phyloP scores from a whole-genome alignment of 495 filamentous ascomycete species.

The Tuber borchii region DNA sequence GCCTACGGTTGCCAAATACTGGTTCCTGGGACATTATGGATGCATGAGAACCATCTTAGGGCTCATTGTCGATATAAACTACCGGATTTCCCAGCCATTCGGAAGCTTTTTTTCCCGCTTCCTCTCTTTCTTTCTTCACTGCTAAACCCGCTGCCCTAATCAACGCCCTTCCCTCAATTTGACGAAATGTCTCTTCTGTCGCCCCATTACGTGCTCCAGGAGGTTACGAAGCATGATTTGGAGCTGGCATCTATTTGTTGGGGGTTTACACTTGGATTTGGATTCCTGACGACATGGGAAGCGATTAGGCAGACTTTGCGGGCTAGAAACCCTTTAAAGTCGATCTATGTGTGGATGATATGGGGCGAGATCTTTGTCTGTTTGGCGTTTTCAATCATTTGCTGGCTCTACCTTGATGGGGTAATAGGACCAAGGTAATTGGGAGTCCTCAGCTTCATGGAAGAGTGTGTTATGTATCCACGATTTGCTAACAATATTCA shows the following conservation, averaged over 20 bases:
- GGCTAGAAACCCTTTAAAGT: slow-evolving; percentile 37
- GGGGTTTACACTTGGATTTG: slow-evolving; percentile 47
- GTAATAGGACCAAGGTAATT: slow-evolving; percentile 41
- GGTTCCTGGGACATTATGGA: neutral
- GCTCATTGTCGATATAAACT: neutral
- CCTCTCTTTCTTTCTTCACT: neutral
- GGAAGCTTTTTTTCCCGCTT: neutral
- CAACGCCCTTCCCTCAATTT: neutral
- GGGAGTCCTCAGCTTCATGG: neutral
- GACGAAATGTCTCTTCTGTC: slow-evolving; percentile 23
- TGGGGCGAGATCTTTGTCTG: slow-evolving; percentile 47
- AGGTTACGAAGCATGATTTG: slow-evolving; percentile 39
- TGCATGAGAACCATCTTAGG: neutral
- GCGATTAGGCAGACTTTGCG: slow-evolving; percentile 42
- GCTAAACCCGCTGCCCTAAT: neutral
- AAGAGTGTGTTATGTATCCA: neutral
- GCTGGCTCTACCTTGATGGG: slow-evolving; percentile 45
- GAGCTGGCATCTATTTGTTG: slow-evolving; percentile 43
- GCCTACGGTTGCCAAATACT: neutral
- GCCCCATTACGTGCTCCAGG: slow-evolving; percentile 11
- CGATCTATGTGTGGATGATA: slow-evolving; percentile 45
- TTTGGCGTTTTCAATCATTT: slow-evolving; percentile 43
- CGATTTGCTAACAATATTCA: neutral
- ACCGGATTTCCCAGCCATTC: neutral
- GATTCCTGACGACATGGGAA: slow-evolving; percentile 45